Evolutionary conservation across 2,329 filamentous ascomycete genomes (phyloP), one percentile per base, ranked within the genome.

Genomic region (Pleoardoris graminearum): DNA sequence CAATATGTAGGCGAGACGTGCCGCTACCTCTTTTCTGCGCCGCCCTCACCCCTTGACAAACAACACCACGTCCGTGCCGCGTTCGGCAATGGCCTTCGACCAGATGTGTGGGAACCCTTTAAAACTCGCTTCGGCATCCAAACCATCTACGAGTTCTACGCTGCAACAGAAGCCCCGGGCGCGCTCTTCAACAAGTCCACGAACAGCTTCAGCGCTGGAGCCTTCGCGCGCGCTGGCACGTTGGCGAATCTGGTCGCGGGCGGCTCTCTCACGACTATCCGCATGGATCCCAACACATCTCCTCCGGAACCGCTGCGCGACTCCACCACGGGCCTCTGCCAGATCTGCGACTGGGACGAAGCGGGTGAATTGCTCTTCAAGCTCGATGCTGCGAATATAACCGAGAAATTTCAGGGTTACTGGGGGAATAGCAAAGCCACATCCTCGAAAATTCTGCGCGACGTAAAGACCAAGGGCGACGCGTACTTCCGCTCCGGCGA

Each of bases 161-260:
- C 67, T 7, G 72, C 73, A 1, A 76, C 73, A 1, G 74, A 76
- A 73, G 85, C 87, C 12, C 79, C 89, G 22, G 79, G 89, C 55
- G 73, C 74, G 0, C 74, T 91, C 21, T 74, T 83, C 53, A 89
- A 73, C 51, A 57, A 56, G 45, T 64, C 57, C 16, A 55, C 43
- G 83, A 87, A 39, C 80, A 82, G 39, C 87, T 85, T 72, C 77
- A 82, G 21, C 77, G 62, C 82, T 1, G 80, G 83, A n/a, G 79
- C 82, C 19, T 86, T 92, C 2, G 89, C 87, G 0, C 85, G 90
- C 59, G 86, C 89, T 60, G 89, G 89, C 1, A 72, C 81, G 1
- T 60, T 91, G 21, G 70, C 80, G 23, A 79, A 86, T 0, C 67
- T 76, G 23, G 59, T 80, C 3, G 72, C 82, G 50, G 76, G 76